phyloP scores from a whole-genome alignment of 257 asterid species.

The Scutellaria baicalensis region DNA sequence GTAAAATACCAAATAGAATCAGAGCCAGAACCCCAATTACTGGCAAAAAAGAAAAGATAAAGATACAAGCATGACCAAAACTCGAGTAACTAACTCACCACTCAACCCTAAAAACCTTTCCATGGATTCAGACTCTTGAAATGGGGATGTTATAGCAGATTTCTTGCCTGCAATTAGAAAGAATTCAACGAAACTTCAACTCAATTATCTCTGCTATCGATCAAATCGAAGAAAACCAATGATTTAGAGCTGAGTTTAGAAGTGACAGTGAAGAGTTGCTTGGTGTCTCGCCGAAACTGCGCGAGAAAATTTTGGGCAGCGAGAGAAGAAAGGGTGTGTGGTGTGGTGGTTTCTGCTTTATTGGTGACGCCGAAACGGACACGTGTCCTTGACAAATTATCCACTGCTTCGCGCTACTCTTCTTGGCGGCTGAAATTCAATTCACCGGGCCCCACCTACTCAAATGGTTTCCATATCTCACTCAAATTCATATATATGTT shows the following conservation, averaged over 20 bases:
- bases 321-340: background rate
- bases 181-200: background rate
- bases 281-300: background rate
- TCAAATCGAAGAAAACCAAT: background rate
- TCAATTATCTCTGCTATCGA: background rate
- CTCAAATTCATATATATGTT: too few species aligned
- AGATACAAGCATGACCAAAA: background rate
- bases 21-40: background rate
- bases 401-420: too few species aligned
- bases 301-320: background rate
- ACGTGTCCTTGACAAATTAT: constrained; percentile 2
- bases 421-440: too few species aligned
- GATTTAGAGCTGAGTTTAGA: background rate
- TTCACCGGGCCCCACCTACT: too few species aligned
- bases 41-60: background rate
- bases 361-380: background rate
- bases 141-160: background rate
- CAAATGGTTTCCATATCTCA: too few species aligned
- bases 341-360: background rate
- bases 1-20: background rate
- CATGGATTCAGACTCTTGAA: background rate
- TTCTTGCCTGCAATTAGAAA: background rate
- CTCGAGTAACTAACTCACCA: constrained; percentile 12
- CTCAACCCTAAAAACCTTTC: background rate
- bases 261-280: background rate